A percentile compares a stretch with the other conserved stretches of the same genome.
Evolutionary conservation across 2,329 filamentous ascomycete genomes (phyloP).

Genomic region (Cladorrhinum sp.): DNA sequence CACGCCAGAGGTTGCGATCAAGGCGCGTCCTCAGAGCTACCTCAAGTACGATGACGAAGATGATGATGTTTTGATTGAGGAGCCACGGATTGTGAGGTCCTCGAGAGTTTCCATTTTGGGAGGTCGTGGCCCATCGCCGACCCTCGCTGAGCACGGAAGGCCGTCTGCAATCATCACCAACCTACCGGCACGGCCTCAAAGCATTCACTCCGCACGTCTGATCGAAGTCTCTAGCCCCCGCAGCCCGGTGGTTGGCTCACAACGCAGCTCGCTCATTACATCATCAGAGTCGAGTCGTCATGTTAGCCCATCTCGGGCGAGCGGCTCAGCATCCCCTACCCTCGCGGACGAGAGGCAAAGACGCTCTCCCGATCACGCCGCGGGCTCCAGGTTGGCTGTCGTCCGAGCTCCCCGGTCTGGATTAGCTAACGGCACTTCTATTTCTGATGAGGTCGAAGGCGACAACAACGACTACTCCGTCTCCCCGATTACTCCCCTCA

Average conservation of each 20-base stretch:
- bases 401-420: constrained; percentile 24
- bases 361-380: constrained; percentile 17
- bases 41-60: constrained; percentile 37
- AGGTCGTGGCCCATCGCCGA: constrained; percentile 46
- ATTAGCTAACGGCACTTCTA: constrained; percentile 32
- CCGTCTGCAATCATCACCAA: constrained; percentile 38
- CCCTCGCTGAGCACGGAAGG: constrained; percentile 46
- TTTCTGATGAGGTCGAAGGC: constrained; percentile 45
- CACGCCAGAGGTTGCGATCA: constrained; percentile 28
- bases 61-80: constrained; percentile 55
- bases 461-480: constrained; percentile 17
- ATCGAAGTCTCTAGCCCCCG: constrained; percentile 54
- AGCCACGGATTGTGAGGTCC: constrained; percentile 56
- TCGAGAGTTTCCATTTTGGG: constrained; percentile 53
- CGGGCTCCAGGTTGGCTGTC: constrained; percentile 16
- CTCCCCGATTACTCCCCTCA: constrained; percentile 17
- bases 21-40: background rate
- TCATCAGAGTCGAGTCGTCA: constrained; percentile 39
- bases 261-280: constrained; percentile 46
- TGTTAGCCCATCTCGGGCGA: constrained; percentile 40
- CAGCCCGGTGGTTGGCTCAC: constrained; percentile 48
- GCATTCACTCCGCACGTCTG: constrained; percentile 55
- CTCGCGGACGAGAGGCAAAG: constrained; percentile 39
- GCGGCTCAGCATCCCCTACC: constrained; percentile 40
- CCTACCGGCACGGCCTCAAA: constrained; percentile 44